Percentiles rank a stretch among this genome's conserved stretches.
Evolutionary conservation across 2,329 filamentous ascomycete species (phyloP).

Genomic region (Fusarium sp.): DNA sequence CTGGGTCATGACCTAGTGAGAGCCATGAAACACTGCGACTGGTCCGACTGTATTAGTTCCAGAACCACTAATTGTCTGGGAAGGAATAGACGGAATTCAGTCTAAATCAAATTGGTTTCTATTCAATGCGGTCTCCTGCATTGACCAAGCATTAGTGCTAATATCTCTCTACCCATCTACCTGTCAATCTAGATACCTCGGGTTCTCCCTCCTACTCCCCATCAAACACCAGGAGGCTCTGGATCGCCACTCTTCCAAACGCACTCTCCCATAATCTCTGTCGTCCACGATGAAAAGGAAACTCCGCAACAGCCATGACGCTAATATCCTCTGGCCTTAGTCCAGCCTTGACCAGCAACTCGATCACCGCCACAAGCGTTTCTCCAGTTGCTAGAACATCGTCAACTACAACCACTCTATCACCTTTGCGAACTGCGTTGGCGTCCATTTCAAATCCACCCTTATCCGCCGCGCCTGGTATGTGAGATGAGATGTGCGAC

Average conservation of each 20-base stretch:
- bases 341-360: conserved; percentile 56
- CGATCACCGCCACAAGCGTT: conserved; percentile 63
- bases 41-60: not conserved
- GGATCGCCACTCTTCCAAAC: conserved; percentile 60
- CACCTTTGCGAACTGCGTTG: conserved; percentile 50
- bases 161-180: no score
- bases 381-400: conserved; percentile 66
- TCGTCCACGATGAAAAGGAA: conserved; percentile 60
- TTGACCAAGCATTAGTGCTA: fast-evolving
- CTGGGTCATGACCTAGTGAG: not conserved
- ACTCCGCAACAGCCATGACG: conserved; percentile 66
- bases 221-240: conserved; percentile 60
- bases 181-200: fast-evolving
- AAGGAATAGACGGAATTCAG: not conserved
- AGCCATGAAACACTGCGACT: not conserved
- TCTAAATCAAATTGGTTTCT: fast-evolving
- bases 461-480: conserved; percentile 33
- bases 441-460: conserved; percentile 60
- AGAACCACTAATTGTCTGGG: no score
- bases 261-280: conserved; percentile 54
- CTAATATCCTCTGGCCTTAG: conserved; percentile 52
- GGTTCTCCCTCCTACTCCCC: not conserved
- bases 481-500: conserved; percentile 64
- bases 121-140: no score
- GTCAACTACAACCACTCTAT: conserved; percentile 62